Evolutionary conservation across 768 basidiomycete genomes (phyloP), one percentile per base, ranked within the genome.

Genomic region (Mrakia blollopis): DNA sequence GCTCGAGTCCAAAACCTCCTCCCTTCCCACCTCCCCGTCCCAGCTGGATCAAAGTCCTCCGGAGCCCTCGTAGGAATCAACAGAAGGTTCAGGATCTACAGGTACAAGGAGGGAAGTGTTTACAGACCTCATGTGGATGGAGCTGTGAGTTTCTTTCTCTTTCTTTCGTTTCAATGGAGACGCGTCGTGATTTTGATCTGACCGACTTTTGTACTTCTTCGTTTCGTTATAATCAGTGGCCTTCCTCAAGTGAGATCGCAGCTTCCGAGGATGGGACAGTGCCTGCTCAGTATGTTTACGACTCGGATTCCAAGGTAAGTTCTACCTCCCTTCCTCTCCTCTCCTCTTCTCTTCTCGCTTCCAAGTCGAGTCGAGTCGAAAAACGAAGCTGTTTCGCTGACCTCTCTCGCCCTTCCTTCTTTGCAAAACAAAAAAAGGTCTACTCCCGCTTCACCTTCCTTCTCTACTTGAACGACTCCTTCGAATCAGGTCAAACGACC

Each of bases 401-500:
- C 67, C 23, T 65, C 37, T 28, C 18, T 41, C 52, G 9, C 39
- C 1, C 9, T 18, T 23, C 2, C 25, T 41, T 16, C 21, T 30
- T 5, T 18, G 54, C 63, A 77, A n/a, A n/a, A n/a, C n/a, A n/a
- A n/a, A n/a, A n/a, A n/a, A n/a, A n/a, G 73, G 47, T 78, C 32
- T 78, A 78, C 57, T 78, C 77, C 41, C 72, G 67, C 23, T 72
- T 39, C 72, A 76, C 71, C 35, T 60, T 86, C 80, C 86, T 78
- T 3, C 47, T 86, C 72, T 85, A 85, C 79, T 87, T 88, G 74
- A 82, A 83, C 52, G 83, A 83, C 41, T 82, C 82, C 3, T 76
- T 79, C 32, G 80, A 80, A 28, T 80, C 81, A 14, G 88, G 88
- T 18, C 85, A 85, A 77, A 88, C 88, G 8, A 88, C 88, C 3